A percentile compares a stretch with the other conserved stretches of the same genome.
Conservation (phyloP, 148 eudicot species). For the Talinum fruticosum region DNA sequence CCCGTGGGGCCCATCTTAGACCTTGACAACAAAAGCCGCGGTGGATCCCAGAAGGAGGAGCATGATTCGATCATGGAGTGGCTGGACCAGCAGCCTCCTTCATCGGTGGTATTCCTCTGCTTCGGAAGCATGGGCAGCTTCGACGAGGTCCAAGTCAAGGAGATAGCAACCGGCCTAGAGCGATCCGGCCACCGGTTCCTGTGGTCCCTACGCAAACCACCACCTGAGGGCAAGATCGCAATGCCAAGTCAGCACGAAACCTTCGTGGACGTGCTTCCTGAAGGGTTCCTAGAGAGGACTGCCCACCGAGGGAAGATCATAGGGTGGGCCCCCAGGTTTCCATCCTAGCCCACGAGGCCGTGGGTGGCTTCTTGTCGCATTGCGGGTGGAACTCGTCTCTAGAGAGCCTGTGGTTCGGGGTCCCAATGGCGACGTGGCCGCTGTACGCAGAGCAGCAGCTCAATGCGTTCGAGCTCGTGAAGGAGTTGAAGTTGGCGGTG, state of each 20-base stretch:
- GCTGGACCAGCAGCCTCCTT: constrained; percentile 36
- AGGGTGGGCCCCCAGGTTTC: constrained; percentile 42
- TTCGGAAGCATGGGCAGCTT: constrained; percentile 46
- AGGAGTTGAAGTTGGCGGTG: constrained; percentile 24
- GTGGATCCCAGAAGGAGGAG: background rate
- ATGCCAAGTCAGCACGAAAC: constrained; percentile 3
- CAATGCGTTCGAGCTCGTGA: constrained; percentile 30
- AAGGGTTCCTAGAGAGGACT: constrained; percentile 35
- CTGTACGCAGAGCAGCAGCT: constrained; percentile 31
- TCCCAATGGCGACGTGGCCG: constrained; percentile 35
- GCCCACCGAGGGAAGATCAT: constrained; percentile 27
- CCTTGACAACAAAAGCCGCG: constrained; percentile 2
- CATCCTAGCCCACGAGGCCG: constrained; percentile 21
- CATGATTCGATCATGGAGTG: constrained; percentile 18
- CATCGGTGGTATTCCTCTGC: constrained; percentile 41
- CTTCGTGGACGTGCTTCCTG: constrained; percentile 25
- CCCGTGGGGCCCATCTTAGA: constrained; percentile 49
- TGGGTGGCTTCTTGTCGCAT: constrained; percentile 33
- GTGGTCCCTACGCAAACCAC: constrained; percentile 31
- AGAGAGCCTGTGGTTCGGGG: constrained; percentile 37
- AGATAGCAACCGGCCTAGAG: constrained; percentile 39
- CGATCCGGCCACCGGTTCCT: constrained; percentile 32
- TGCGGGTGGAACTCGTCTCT: constrained; percentile 41
- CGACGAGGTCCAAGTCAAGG: constrained; percentile 30
- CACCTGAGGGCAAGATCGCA: background rate